Percentiles rank a stretch among this genome's conserved stretches.
Conservation (phyloP, 352 stramenopile species). For the Phytopythium sindhum region DNA sequence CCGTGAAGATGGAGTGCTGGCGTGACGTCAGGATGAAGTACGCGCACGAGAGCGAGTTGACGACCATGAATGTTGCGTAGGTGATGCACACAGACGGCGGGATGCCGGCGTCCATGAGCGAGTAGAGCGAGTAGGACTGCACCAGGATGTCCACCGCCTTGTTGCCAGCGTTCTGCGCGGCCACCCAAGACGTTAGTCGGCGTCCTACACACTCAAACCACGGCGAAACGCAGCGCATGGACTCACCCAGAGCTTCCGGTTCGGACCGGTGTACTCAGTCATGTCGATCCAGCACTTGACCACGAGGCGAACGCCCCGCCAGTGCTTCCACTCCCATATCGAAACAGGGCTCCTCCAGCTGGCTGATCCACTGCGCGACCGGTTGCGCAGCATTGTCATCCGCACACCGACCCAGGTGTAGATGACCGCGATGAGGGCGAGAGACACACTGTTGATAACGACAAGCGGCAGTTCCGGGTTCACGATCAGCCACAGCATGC, state of each 20-base stretch:
- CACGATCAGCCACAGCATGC: constrained; percentile 12
- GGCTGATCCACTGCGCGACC: not conserved
- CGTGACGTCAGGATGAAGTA: constrained; percentile 11
- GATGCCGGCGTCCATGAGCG: constrained; percentile 13
- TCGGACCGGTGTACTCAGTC: constrained; percentile 17
- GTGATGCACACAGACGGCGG: constrained; percentile 8
- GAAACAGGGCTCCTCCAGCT: not conserved
- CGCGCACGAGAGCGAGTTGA: constrained; percentile 19
- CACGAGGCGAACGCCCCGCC: not conserved
- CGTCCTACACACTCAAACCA: not conserved
- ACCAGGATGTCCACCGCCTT: constrained; percentile 17
- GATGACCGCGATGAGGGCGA: not conserved
- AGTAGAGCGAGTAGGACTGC: constrained; percentile 12
- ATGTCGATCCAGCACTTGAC: constrained; percentile 12
- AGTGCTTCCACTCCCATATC: not conserved
- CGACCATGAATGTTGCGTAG: constrained; percentile 12
- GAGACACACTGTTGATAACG: not conserved
- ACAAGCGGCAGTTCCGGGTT: not conserved
- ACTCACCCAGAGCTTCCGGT: constrained; percentile 20
- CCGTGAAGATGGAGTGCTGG: constrained; percentile 13
- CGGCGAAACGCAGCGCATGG: not conserved
- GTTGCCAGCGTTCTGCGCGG: constrained; percentile 16
- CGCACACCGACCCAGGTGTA: constrained; percentile 17
- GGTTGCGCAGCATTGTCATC: constrained; percentile 2
- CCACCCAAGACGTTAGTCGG: not conserved